A percentile compares a stretch with the other conserved stretches of the same genome.
These are phyloP conservation scores for Chenopodium album DNA, from an alignment of 148 eudicot genomes.

Conservation along the genomic window DNA sequence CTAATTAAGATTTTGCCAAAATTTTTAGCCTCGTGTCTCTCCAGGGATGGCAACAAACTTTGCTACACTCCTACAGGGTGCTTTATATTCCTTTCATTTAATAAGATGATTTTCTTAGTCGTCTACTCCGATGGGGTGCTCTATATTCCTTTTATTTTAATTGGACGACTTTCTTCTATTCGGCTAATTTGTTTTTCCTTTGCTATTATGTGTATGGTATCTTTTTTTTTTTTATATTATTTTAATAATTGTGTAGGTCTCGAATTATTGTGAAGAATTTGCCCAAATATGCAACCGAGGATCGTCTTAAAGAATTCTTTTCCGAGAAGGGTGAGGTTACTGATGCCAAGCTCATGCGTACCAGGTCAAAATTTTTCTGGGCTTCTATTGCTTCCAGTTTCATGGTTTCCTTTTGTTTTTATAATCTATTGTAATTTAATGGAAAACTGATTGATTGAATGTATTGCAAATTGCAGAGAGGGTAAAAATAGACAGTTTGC, in stretches of 20 bases:
- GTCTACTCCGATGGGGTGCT: background rate
- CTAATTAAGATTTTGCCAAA: background rate
- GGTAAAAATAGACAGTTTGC: constrained; percentile 95
- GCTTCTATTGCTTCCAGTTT: background rate
- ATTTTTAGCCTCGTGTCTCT: too few relatives aligned
- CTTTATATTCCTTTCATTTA: background rate
- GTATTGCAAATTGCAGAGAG: constrained; percentile 43
- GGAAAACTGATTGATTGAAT: constrained; percentile 6
- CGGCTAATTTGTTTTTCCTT: background rate
- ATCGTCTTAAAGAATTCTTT: constrained; percentile 69
- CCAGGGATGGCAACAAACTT: background rate
- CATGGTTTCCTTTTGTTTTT: background rate
- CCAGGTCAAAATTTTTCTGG: constrained; percentile 36
- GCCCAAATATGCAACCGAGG: constrained; percentile 66
- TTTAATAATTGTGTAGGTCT: constrained; percentile 43
- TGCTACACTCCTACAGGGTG: background rate
- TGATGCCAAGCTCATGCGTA: constrained; percentile 87
- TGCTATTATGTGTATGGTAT: background rate
- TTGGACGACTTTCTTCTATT: background rate
- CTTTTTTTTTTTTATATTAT: background rate
- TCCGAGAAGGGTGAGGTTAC: constrained; percentile 92
- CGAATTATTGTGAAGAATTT: constrained; percentile 81
- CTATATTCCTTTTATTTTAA: background rate
- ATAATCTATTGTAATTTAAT: background rate
- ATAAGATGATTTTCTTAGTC: too few relatives aligned